Evolutionary conservation across 306 rosid species (phyloP), one percentile per base, ranked within the genome.

Genomic region (Vigna trinervia): DNA sequence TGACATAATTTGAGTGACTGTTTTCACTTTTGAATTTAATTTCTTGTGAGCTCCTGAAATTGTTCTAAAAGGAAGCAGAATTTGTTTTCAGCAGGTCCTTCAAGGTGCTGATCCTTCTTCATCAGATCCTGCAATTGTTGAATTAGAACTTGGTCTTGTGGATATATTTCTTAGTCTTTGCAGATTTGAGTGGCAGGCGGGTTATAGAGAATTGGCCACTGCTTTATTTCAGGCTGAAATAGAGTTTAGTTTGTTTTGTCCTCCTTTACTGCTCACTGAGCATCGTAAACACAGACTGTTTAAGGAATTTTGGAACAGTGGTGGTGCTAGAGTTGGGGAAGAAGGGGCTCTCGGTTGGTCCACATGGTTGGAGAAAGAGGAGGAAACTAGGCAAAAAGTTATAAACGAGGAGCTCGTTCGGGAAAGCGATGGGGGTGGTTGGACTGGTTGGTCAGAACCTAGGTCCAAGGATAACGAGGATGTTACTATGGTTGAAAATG

Each of bases 391-490:
- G 83, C 97, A 87, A 81, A 78, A 43, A 51, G 83, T 82, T 80
- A 48, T 90, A 30, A 81, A 78, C 77, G 98, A 94, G 86, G 94
- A 91, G 75, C 73, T 66, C 46, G 60, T 84, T 53, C 66, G 43
- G 73, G 90, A 86, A 65, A 80, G 78, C 74, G 90, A 89, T 71
- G 82, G 84, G 62, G 96, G 97, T 78, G 97, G 97, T 70, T 94
- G 98, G 98, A 94, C 97, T 34, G 98, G 98, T 84, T 94, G 98
- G 98, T 92, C 93, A 13, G 93, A 92, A 78, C 98, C 93, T 12
- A 60, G 74, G 19, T 75, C 89, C 69, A 86, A 82, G 77, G 85
- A 74, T 73, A 87, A 81, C 41, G 84, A 84, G 77, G 71, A 58
- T 72, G 51, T 73, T 51, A 34, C 36, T 65, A 39, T 47, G 66